Base-by-base conservation (phyloP, 257 asterid species). In the Nicotiana tomentosiformis region DNA sequence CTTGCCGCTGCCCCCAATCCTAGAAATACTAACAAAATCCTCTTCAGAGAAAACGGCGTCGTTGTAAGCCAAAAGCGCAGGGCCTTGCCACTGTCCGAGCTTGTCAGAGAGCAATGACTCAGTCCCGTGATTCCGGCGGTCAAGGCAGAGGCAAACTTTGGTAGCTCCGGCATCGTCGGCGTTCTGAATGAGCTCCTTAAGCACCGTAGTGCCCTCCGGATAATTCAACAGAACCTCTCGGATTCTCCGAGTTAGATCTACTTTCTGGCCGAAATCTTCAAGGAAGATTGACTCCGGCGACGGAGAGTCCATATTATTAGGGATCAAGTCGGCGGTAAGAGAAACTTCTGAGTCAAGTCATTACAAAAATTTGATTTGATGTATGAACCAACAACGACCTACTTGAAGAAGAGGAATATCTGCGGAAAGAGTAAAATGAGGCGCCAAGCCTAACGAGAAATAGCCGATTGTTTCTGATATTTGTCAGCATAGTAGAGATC, bases 81-180 rank as follows among this genome's bases (percentile, higher is more conserved):
- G 97, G 7, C 99, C 99, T 87, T 95, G 99, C 96, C 97, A 95
- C 91, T 89, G 94, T 1, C 93, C 92, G 32, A 95, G 92, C 80
- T 86, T 80, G 67, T 88, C 90, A 18, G 97, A 90, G 39, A 95
- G 90, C 79, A 95, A 89, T 53, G 98, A 92, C 20, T 90, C 85
- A 32, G 86, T 85, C 62, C 86, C 90, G 77, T 95, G 99, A 26
- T 87, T 76, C 65, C 98, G 88, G 60, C 97, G 94, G 86, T 95
- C 99, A 60, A 95, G 95, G 89, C 99, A 95, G 61, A 95, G 91
- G 81, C 95, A 90, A 80, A 95, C 92, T 82, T 90, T 91, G 86
- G 99, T 92, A 74, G 99, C 99, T 77, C 99, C 99, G 64, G 98
- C 99, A 84, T 95, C 99, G 77, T 95, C 99, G 81, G 99, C 99